Conservation (phyloP, 2,329 filamentous ascomycete genomes). For the Colletotrichum tamarilloi region DNA sequence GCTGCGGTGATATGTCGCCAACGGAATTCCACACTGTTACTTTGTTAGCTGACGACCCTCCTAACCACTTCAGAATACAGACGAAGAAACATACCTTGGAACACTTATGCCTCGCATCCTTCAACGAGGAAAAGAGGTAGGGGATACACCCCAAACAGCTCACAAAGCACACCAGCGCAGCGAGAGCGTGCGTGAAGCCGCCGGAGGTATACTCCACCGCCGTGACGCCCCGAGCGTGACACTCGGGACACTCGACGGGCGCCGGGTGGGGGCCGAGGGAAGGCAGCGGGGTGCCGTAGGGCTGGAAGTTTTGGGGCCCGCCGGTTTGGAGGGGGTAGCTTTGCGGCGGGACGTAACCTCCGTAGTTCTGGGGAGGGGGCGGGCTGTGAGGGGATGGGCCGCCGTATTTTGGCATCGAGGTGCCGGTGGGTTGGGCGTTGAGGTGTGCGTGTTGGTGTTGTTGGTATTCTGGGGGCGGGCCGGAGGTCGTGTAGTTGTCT, state of each 20-base stretch:
- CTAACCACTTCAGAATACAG: neutral
- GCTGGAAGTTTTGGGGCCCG: conserved; percentile 31
- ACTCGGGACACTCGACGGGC: conserved; percentile 39
- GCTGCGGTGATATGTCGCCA: conserved; percentile 41
- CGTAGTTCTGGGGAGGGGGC: neutral
- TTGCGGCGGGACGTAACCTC: conserved; percentile 14
- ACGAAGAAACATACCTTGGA: conserved; percentile 27
- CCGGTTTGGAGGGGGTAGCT: conserved; percentile 4
- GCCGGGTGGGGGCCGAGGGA: conserved; percentile 36
- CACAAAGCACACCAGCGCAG: conserved; percentile 37
- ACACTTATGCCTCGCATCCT: conserved; percentile 40
- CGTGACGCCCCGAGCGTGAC: conserved; percentile 38
- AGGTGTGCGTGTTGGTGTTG: neutral
- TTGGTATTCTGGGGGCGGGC: conserved; percentile 6
- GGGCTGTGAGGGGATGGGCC: neutral
- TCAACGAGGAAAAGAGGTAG: conserved; percentile 37
- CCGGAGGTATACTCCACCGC: conserved; percentile 36
- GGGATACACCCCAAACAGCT: conserved; percentile 40
- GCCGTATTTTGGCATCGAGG: conserved; percentile 28
- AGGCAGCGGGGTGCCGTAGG: conserved; percentile 36
- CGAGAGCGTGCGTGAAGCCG: conserved; percentile 39
- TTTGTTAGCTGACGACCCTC: conserved; percentile 10
- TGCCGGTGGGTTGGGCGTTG: conserved; percentile 3
- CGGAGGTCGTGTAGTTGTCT: conserved; percentile 9
- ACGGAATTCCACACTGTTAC: conserved; percentile 38